Percentiles rank a stretch among this genome's conserved stretches.
These are phyloP conservation scores for Wallacemonas sp. DNA, from an alignment of 208 protist genomes.

Conservation along the genomic window DNA sequence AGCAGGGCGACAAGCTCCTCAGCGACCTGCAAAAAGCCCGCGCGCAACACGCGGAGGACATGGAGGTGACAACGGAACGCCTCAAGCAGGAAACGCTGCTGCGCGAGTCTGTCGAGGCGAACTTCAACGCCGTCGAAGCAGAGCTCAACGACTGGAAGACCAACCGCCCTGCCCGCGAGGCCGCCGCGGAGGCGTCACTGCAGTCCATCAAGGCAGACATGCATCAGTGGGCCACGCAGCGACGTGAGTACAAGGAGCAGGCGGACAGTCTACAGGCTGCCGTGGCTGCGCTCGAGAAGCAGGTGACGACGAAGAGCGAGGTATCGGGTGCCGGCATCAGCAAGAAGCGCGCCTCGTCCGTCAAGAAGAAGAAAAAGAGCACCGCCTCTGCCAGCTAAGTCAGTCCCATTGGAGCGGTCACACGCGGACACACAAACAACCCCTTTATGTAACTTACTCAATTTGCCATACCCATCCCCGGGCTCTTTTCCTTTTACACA, in stretches of 20 bases:
- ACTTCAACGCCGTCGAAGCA: slow-evolving; percentile 39
- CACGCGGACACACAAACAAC: slow-evolving; percentile 12
- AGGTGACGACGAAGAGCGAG: neutral
- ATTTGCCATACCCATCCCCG: no score
- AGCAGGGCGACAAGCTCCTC: slow-evolving; percentile 61
- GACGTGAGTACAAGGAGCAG: slow-evolving; percentile 55
- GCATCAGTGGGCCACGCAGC: slow-evolving; percentile 59
- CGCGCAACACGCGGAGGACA: slow-evolving; percentile 45
- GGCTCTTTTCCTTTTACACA: neutral
- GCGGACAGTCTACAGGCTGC: slow-evolving; percentile 38
- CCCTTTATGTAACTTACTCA: no score
- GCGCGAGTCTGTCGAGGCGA: slow-evolving; percentile 73
- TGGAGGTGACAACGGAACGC: slow-evolving; percentile 42
- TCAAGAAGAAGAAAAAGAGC: slow-evolving; percentile 31
- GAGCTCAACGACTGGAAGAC: slow-evolving; percentile 58
- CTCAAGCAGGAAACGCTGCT: slow-evolving; percentile 45
- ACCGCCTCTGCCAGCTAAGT: no score
- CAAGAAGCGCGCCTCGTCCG: slow-evolving; percentile 9
- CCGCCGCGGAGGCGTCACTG: slow-evolving; percentile 40
- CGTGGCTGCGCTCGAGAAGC: slow-evolving; percentile 50
- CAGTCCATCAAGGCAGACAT: slow-evolving; percentile 51
- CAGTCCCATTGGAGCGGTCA: no score
- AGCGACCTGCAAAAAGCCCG: slow-evolving; percentile 52
- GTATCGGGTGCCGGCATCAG: neutral
- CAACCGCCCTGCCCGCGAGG: slow-evolving; percentile 59